Conservation (phyloP, 1,284 basidiomycete genomes). For the Cryptococcus neoformans region DNA sequence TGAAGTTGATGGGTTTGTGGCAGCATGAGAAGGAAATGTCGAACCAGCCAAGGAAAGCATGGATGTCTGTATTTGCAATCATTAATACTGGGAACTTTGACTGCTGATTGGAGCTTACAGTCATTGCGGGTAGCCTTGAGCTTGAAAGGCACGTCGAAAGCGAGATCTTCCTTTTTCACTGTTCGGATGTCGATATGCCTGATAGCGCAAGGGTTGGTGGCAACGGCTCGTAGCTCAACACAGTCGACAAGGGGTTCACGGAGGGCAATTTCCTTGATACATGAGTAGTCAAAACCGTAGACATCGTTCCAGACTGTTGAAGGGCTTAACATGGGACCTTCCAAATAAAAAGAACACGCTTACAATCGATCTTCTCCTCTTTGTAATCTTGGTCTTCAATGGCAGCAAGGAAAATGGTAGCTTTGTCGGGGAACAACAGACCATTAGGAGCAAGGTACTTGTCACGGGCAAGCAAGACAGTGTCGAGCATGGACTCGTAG, state of each 20-base stretch:
- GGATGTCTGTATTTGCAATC: constrained; percentile 62
- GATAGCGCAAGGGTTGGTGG: constrained; percentile 81
- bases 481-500: constrained; percentile 99
- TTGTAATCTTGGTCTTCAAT: constrained; percentile 99
- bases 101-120: constrained; percentile 58
- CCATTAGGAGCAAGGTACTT: constrained; percentile 91
- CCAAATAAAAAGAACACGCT: background rate
- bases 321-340: too few relatives aligned
- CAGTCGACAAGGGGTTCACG: constrained; percentile 97
- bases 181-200: constrained; percentile 91
- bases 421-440: constrained; percentile 94
- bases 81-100: background rate
- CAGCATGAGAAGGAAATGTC: constrained; percentile 95
- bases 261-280: constrained; percentile 98
- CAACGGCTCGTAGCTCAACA: constrained; percentile 89
- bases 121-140: constrained; percentile 86
- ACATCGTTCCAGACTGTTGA: constrained; percentile 89
- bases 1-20: constrained; percentile 94
- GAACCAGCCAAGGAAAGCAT: constrained; percentile 99
- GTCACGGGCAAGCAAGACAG: constrained; percentile 93
- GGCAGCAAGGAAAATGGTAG: constrained; percentile 89
- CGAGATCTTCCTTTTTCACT: constrained; percentile 91
- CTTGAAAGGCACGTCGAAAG: constrained; percentile 77
- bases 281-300: constrained; percentile 99
- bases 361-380: constrained; percentile 60